phyloP scores from a whole-genome alignment of 257 asterid genomes.

The Jacaranda copaia region DNA sequence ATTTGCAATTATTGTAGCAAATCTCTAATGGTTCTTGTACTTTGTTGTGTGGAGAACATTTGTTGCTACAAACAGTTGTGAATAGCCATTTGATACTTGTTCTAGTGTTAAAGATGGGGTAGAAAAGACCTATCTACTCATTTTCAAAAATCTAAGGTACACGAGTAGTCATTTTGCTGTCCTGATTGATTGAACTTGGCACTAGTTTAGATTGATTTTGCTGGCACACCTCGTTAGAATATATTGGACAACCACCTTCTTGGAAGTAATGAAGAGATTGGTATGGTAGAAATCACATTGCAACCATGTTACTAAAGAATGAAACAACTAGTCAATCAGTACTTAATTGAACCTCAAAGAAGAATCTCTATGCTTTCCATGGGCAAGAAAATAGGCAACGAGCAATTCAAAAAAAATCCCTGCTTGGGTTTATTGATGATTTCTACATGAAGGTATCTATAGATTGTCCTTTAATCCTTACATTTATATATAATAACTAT shows the following conservation, averaged over 20 bases:
- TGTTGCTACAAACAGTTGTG: too few relatives aligned
- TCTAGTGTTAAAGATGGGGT: constrained; percentile 57
- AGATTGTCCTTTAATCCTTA: background rate
- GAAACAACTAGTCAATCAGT: constrained; percentile 63
- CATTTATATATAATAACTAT: too few relatives aligned
- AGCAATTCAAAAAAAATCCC: constrained; percentile 54
- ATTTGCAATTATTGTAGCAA: too few relatives aligned
- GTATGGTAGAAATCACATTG: constrained; percentile 46
- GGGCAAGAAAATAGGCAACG: constrained; percentile 47
- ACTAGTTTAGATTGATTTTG: constrained; percentile 45
- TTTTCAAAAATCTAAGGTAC: constrained; percentile 84
- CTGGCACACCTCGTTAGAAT: too few relatives aligned
- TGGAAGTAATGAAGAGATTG: constrained; percentile 54
- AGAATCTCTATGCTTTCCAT: constrained; percentile 49
- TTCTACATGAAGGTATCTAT: constrained; percentile 61
- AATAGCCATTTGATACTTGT: too few relatives aligned
- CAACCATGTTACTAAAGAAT: constrained; percentile 78
- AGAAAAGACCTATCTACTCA: constrained; percentile 51
- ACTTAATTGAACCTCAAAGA: constrained; percentile 61
- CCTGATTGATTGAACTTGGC: constrained; percentile 17
- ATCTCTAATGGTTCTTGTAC: too few relatives aligned
- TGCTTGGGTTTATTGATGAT: constrained; percentile 64
- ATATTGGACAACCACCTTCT: constrained; percentile 77
- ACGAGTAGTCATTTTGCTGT: background rate
- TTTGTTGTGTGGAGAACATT: too few relatives aligned